A percentile compares a stretch with the other conserved stretches of the same genome.
phyloP scores from a whole-genome alignment of 352 stramenopile species.

The Phytophthora citricola region DNA sequence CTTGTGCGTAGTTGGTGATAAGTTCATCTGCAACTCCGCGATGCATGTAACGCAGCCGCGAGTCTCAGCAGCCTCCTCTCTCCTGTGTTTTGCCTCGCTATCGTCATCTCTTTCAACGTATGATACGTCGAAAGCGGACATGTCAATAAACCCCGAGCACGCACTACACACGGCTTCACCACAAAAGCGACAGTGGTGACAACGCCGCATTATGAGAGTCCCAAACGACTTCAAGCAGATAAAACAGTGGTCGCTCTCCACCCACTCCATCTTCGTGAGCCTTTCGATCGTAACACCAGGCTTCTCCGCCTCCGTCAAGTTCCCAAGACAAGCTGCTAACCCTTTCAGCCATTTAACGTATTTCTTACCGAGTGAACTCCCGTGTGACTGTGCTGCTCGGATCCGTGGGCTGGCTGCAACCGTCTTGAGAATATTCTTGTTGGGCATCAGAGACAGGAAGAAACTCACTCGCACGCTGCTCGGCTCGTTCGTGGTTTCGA shows the following conservation, averaged over 20 bases:
- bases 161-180: constrained; percentile 66
- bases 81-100: background rate
- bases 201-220: constrained; percentile 46
- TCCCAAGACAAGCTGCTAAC: constrained; percentile 42
- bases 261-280: constrained; percentile 45
- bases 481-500: constrained; percentile 45
- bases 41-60: constrained; percentile 31
- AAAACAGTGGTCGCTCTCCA: constrained; percentile 58
- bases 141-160: constrained; percentile 63
- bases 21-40: constrained; percentile 31
- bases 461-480: constrained; percentile 46
- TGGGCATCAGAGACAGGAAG: constrained; percentile 61
- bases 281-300: constrained; percentile 22
- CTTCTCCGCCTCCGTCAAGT: constrained; percentile 42
- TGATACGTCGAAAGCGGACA: constrained; percentile 37
- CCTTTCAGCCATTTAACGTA: constrained; percentile 64
- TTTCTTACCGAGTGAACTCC: constrained; percentile 35
- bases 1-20: constrained; percentile 26
- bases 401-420: constrained; percentile 31
- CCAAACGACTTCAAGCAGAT: constrained; percentile 65
- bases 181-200: constrained; percentile 74
- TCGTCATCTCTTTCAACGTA: constrained; percentile 14
- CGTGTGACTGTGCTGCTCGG: constrained; percentile 24
- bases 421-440: constrained; percentile 42
- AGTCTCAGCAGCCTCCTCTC: constrained; percentile 28